These are phyloP conservation scores for Diaporthe eres DNA, from an alignment of 2,329 filamentous ascomycete species.

Conservation along the genomic window DNA sequence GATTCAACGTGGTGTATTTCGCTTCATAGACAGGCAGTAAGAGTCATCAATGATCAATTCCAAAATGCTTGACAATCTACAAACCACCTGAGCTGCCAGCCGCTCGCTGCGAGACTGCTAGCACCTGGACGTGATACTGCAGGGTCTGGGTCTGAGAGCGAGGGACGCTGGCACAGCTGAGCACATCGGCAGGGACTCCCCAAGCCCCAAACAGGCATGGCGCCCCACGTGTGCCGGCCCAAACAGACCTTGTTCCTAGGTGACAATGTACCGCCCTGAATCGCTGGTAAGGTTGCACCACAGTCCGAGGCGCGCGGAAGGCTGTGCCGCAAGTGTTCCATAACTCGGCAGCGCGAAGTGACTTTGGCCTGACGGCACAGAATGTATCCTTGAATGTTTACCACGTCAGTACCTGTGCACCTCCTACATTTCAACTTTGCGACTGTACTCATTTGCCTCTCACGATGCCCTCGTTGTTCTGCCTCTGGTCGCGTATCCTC, in stretches of 20 bases:
- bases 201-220: slow-evolving; percentile 14
- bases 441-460: slow-evolving; percentile 10
- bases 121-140: not conserved
- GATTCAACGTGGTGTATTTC: slow-evolving; percentile 94
- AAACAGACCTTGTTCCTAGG: not conserved
- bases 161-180: slow-evolving; percentile 3
- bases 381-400: slow-evolving; percentile 21
- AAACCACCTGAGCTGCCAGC: not conserved
- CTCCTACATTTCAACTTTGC: slow-evolving; percentile 2
- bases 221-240: slow-evolving; percentile 33
- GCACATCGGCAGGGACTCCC: not conserved
- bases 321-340: slow-evolving; percentile 8
- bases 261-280: slow-evolving; percentile 29
- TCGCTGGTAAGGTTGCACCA: slow-evolving; percentile 34
- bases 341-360: slow-evolving; percentile 33
- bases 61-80: no score
- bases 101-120: not conserved
- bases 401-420: slow-evolving; percentile 33
- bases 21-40: slow-evolving; percentile 57
- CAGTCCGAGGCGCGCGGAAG: not conserved
- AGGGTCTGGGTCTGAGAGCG: not conserved
- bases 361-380: slow-evolving; percentile 20
- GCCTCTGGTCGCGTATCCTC: not conserved
- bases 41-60: not conserved
- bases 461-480: not conserved